A percentile compares a stretch with the other conserved stretches of the same genome.
Evolutionary conservation across 2,329 filamentous ascomycete genomes (phyloP).

Genomic region (Lasiodiplodia sp.): DNA sequence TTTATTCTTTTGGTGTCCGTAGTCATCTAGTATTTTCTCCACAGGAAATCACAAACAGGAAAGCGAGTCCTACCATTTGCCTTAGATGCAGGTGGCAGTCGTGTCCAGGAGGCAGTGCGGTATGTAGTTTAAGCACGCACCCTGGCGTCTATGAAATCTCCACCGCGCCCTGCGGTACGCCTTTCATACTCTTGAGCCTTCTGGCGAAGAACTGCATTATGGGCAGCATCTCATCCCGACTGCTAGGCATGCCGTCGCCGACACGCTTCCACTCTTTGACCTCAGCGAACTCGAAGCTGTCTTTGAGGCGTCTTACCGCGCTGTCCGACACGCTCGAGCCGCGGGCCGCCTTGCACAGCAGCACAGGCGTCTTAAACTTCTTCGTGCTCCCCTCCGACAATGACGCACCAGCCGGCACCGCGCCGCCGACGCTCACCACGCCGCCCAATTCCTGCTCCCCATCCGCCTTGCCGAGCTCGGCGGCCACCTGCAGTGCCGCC

Average conservation of each 20-base stretch:
- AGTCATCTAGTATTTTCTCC: too few species aligned
- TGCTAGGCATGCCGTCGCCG: constrained; percentile 83
- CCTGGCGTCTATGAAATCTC: constrained; percentile 2
- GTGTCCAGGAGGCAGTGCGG: background rate
- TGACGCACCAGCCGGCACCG: constrained; percentile 54
- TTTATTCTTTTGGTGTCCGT: too few species aligned
- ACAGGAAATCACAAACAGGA: too few species aligned
- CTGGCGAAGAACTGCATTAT: constrained; percentile 85
- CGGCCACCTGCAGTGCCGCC: constrained; percentile 57
- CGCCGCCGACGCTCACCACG: constrained; percentile 69
- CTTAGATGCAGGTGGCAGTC: background rate
- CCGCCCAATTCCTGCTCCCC: constrained; percentile 58
- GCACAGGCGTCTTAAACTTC: constrained; percentile 69
- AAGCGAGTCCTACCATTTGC: background rate
- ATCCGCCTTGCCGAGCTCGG: constrained; percentile 36
- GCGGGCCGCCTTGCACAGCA: constrained; percentile 65
- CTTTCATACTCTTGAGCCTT: constrained; percentile 56
- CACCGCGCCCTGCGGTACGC: constrained; percentile 19
- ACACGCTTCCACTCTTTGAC: constrained; percentile 51
- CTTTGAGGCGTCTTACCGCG: constrained; percentile 69
- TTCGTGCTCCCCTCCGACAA: constrained; percentile 39
- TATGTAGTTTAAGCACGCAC: background rate
- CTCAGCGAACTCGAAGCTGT: constrained; percentile 63
- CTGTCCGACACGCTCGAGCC: constrained; percentile 65
- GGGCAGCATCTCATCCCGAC: constrained; percentile 84